Percentiles rank a stretch among this genome's conserved stretches.
Evolutionary conservation across 345 rosid species (phyloP).

Genomic region (Rhizophora mangle): DNA sequence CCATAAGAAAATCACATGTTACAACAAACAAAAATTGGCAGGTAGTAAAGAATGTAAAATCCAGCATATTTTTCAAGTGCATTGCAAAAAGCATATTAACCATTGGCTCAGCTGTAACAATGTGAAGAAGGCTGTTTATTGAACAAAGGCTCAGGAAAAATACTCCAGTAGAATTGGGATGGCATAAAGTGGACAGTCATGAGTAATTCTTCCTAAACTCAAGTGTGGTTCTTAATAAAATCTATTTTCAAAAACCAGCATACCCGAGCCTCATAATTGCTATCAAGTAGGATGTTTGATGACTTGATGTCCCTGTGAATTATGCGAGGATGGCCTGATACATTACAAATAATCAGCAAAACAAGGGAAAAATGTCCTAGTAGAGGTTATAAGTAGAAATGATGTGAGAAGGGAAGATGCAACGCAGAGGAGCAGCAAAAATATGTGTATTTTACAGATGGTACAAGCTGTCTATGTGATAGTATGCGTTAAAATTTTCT

Average conservation of each 20-base stretch:
- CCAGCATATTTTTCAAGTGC: conserved; percentile 3
- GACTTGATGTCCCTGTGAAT: conserved; percentile 98
- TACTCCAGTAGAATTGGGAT: conserved; percentile 7
- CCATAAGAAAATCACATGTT: background rate
- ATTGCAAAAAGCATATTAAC: background rate
- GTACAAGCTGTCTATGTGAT: too few relatives aligned
- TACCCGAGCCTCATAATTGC: conserved; percentile 89
- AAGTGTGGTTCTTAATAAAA: background rate
- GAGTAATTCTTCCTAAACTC: background rate
- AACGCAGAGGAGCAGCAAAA: background rate
- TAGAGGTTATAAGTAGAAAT: background rate
- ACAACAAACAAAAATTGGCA: conserved; percentile 3
- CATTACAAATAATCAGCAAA: conserved; percentile 2
- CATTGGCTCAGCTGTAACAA: background rate
- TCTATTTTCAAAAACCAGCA: conserved; percentile 16
- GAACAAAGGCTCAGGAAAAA: background rate
- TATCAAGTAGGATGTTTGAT: conserved; percentile 85
- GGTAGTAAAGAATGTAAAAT: background rate
- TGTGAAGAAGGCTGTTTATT: background rate
- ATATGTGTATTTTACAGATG: too few relatives aligned
- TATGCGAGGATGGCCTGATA: conserved; percentile 92
- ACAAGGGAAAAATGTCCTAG: conserved; percentile 2
- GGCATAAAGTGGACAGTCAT: background rate
- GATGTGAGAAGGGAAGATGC: background rate
- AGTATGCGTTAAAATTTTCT: too few relatives aligned